A percentile compares a stretch with the other conserved stretches of the same genome.
Conservation (phyloP, 306 rosid species). For the Oxytropis ochrocephala region DNA sequence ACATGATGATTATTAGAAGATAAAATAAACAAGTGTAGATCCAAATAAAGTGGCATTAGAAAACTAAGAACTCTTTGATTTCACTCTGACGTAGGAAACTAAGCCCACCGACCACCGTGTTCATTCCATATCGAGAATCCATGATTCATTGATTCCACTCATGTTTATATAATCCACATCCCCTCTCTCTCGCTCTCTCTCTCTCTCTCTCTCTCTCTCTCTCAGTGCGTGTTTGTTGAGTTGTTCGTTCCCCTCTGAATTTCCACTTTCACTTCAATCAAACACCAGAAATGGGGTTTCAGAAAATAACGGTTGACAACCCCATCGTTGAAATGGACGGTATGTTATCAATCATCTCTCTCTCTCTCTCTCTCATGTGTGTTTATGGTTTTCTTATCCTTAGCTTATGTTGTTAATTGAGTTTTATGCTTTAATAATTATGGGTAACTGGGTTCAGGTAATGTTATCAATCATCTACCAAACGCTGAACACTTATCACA, state of each 20-base stretch:
- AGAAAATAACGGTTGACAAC: slow-evolving; percentile 71
- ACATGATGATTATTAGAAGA: too few species aligned
- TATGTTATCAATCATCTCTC: slow-evolving; percentile 14
- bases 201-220: too few species aligned
- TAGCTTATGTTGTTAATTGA: too few species aligned
- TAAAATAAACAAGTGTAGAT: too few species aligned
- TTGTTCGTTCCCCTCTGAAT: neutral
- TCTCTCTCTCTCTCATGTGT: too few species aligned
- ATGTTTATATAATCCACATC: neutral
- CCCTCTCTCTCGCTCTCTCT: neutral
- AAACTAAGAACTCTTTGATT: neutral
- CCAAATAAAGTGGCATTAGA: too few species aligned
- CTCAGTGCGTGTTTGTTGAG: neutral
- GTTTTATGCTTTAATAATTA: neutral
- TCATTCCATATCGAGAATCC: neutral
- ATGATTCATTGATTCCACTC: neutral
- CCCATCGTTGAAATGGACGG: slow-evolving; percentile 99
- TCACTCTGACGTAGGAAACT: neutral
- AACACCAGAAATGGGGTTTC: slow-evolving; percentile 48
- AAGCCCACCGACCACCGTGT: neutral
- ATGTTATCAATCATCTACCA: too few species aligned
- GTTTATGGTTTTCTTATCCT: too few species aligned
- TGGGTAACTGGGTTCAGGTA: neutral
- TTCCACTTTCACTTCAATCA: neutral
- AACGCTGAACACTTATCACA: too few species aligned